Evolutionary conservation across 2,329 filamentous ascomycete genomes (phyloP).

Genomic region (Talaromyces sp.): DNA sequence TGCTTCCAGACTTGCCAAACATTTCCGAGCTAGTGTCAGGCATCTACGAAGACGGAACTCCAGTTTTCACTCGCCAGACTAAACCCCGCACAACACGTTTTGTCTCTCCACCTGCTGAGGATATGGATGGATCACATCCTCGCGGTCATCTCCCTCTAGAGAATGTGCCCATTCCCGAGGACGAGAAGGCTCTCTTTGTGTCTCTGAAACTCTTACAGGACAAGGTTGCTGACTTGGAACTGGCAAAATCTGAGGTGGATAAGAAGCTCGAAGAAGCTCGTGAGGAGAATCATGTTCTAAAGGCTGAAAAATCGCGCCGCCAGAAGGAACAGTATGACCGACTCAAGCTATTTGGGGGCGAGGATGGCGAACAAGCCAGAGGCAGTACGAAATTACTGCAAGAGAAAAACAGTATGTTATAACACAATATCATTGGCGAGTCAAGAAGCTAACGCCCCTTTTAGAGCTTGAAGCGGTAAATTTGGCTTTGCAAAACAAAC

Average conservation of each 20-base stretch:
- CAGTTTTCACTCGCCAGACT: constrained; percentile 50
- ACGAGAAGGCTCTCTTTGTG: constrained; percentile 60
- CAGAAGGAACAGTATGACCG: constrained; percentile 35
- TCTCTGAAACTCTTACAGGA: constrained; percentile 56
- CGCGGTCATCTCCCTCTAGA: constrained; percentile 47
- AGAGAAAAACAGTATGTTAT: constrained; percentile 37
- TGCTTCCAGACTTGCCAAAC: constrained; percentile 57
- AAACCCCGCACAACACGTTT: constrained; percentile 51
- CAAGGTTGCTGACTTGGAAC: constrained; percentile 53
- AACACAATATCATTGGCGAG: not conserved
- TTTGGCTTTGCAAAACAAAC: constrained; percentile 50
- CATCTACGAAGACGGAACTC: constrained; percentile 53
- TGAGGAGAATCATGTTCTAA: constrained; percentile 48
- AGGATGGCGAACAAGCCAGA: constrained; percentile 41
- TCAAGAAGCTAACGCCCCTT: constrained; percentile 21
- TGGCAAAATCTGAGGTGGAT: constrained; percentile 49
- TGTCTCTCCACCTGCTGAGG: constrained; percentile 42
- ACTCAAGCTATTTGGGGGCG: constrained; percentile 30
- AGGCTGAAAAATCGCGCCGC: constrained; percentile 35
- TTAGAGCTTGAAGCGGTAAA: constrained; percentile 49
- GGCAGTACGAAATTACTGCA: constrained; percentile 24
- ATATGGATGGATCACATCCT: constrained; percentile 27
- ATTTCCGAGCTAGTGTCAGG: constrained; percentile 58
- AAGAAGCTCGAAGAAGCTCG: constrained; percentile 48
- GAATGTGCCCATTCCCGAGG: constrained; percentile 53